phyloP scores from a whole-genome alignment of 768 basidiomycete species.

The Rhodotorula sphaerocarpa region DNA sequence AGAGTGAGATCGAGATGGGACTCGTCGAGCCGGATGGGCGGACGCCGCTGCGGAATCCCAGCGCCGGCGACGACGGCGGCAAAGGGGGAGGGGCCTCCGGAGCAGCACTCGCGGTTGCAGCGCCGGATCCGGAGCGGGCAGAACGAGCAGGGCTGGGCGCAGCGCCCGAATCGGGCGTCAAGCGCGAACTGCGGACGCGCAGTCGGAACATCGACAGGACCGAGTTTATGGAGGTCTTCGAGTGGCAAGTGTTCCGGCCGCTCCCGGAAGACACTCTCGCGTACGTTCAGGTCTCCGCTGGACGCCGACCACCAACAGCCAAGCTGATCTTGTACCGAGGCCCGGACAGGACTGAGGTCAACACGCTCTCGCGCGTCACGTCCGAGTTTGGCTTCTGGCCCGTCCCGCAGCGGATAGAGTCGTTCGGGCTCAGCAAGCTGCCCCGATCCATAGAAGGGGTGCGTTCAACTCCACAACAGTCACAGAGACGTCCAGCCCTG shows the following conservation, averaged over 20 bases:
- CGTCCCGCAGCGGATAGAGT: slow-evolving; percentile 25
- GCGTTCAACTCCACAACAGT: no score
- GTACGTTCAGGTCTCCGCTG: slow-evolving; percentile 3
- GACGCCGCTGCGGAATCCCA: neutral
- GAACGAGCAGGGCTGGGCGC: no score
- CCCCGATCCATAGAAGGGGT: slow-evolving; percentile 22
- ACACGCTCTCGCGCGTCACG: slow-evolving; percentile 21
- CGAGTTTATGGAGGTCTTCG: slow-evolving; percentile 86
- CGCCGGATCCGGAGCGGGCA: no score
- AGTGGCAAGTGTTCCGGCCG: slow-evolving; percentile 43
- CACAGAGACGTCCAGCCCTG: no score
- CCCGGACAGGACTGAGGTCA: slow-evolving; percentile 12
- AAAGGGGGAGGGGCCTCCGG: neutral
- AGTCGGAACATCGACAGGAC: slow-evolving; percentile 90
- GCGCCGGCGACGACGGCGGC: neutral
- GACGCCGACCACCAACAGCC: no score
- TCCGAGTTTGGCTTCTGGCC: slow-evolving; percentile 36
- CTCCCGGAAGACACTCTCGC: neutral
- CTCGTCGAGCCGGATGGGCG: slow-evolving; percentile 49
- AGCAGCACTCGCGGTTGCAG: neutral
- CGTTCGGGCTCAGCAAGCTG: slow-evolving; percentile 14
- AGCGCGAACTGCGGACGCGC: slow-evolving; percentile 56
- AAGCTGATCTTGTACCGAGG: accelerated
- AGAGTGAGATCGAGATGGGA: slow-evolving; percentile 81
- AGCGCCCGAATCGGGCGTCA: neutral